Percentiles rank a stretch among this genome's conserved stretches.
These are phyloP conservation scores for Metschnikowia lochheadii DNA, from an alignment of 805 yeast species.

Conservation along the genomic window DNA sequence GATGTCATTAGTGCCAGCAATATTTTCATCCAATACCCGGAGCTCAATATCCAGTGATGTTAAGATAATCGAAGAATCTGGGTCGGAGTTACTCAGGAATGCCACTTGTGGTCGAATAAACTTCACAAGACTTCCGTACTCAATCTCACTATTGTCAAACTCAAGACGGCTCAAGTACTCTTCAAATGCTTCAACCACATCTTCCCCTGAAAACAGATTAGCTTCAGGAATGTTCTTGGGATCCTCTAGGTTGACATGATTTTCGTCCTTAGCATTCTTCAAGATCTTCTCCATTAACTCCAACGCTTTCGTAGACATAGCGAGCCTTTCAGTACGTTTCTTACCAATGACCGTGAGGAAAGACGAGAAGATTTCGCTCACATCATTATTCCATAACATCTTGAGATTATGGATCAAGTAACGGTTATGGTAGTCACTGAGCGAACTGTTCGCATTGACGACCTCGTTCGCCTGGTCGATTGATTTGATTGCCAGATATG, in stretches of 20 bases:
- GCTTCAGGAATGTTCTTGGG: constrained; percentile 9
- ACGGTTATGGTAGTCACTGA: constrained; percentile 53
- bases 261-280: constrained; percentile 15
- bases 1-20: constrained; percentile 37
- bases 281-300: constrained; percentile 44
- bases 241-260: constrained; percentile 9
- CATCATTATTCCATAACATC: constrained; percentile 71
- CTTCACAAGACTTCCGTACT: constrained; percentile 60
- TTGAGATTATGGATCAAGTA: constrained; percentile 70
- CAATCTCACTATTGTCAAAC: constrained; percentile 38
- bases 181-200: constrained; percentile 46
- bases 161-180: constrained; percentile 44
- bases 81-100: constrained; percentile 43
- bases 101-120: constrained; percentile 84
- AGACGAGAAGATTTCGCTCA: constrained; percentile 59
- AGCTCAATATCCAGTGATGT: constrained; percentile 58
- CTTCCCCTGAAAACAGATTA: constrained; percentile 22
- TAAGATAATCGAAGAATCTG: constrained; percentile 46
- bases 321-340: constrained; percentile 39
- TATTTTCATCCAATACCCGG: constrained; percentile 44
- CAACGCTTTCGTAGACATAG: constrained; percentile 47
- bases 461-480: constrained; percentile 24
- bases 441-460: constrained; percentile 19
- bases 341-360: constrained; percentile 48
- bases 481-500: constrained; percentile 29